phyloP scores from a whole-genome alignment of 2,329 filamentous ascomycete genomes.

The Fusarium sp. region DNA sequence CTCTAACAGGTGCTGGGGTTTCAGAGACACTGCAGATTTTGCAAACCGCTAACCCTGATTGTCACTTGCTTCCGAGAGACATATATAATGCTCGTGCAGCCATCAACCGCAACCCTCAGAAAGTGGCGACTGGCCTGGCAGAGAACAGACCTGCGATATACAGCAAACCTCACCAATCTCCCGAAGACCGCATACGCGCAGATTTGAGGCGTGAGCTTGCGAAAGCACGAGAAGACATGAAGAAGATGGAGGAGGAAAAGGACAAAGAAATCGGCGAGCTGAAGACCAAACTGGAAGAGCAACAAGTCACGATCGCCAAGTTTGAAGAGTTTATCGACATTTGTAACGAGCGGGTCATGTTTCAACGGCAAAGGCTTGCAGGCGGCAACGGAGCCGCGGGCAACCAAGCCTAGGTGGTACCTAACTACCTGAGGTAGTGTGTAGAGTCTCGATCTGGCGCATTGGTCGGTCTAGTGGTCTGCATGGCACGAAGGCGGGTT shows the following conservation, averaged over 20 bases:
- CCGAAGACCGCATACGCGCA: constrained; percentile 73
- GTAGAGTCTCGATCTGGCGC: constrained; percentile 26
- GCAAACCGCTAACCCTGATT: constrained; percentile 72
- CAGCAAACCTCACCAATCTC: constrained; percentile 72
- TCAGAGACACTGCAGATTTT: constrained; percentile 75
- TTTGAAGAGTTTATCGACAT: constrained; percentile 80
- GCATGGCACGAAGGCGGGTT: constrained; percentile 24
- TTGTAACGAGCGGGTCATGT: constrained; percentile 74
- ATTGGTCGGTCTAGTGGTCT: constrained; percentile 29
- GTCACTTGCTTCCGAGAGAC: constrained; percentile 72
- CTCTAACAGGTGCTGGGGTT: constrained; percentile 69
- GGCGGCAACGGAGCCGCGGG: constrained; percentile 45
- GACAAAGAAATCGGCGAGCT: constrained; percentile 69
- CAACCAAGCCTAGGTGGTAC: constrained; percentile 38
- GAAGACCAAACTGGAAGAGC: constrained; percentile 70
- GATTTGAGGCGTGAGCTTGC: constrained; percentile 71
- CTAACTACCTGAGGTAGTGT: constrained; percentile 3
- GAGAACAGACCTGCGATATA: constrained; percentile 74
- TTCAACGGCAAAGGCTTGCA: constrained; percentile 67
- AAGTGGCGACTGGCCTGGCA: constrained; percentile 69
- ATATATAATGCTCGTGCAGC: constrained; percentile 77
- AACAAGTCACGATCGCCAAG: constrained; percentile 70
- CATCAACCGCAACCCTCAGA: constrained; percentile 73
- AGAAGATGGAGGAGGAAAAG: constrained; percentile 66
- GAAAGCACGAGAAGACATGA: constrained; percentile 67